Base-by-base conservation (phyloP, 176 grass and related monocot genomes). In the Saccharum officinarum region DNA sequence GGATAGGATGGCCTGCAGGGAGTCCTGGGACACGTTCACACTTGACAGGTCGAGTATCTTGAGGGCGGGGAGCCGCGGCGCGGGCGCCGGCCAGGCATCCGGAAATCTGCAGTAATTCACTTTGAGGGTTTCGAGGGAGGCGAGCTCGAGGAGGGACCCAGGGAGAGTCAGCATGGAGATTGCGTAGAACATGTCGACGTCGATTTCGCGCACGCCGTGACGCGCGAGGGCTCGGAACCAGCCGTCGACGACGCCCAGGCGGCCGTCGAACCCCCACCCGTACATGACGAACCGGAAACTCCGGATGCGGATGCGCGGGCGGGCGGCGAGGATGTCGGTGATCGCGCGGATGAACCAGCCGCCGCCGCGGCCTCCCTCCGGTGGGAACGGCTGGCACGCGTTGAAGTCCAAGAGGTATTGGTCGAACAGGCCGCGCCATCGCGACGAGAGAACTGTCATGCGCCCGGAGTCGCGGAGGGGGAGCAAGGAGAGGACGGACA, bases 251-350 rank as follows among this genome's bases (percentile, higher is more conserved):
- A 34, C 25, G 71, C 4, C 33, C 31, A 71, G 6, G 33, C 14
- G 17, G 16, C 8, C 42, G 41, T 11, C 1, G 73, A 90, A 86
- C 0, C 88, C 88, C n/a, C 54, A 55, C 64, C 83, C 88, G 16
- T 86, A 90, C 88, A 90, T 77, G 41, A 81, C 78, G 78, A 90
- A 54, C 33, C 72, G 83, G 83, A 90, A 90, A 44, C 83, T 90
- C 83, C 83, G 88, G 78, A 90, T 77, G 33, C 0, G 18, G 79
- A 66, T 12, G 71, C 30, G n/a, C 8, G 78, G 79, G 14, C 73
- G 72, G 52, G 78, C 73, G 44, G 64, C 42, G 66, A 90, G 78
- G 83, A 90, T 90, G 33, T 37, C 23, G 17, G 84, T 81, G 72
- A 90, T 28, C 25, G 88, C 66, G 5, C 9, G 23, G 66, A 90